Base-by-base conservation (phyloP, 306 rosid genomes). In the Gleditsia sinensis region DNA sequence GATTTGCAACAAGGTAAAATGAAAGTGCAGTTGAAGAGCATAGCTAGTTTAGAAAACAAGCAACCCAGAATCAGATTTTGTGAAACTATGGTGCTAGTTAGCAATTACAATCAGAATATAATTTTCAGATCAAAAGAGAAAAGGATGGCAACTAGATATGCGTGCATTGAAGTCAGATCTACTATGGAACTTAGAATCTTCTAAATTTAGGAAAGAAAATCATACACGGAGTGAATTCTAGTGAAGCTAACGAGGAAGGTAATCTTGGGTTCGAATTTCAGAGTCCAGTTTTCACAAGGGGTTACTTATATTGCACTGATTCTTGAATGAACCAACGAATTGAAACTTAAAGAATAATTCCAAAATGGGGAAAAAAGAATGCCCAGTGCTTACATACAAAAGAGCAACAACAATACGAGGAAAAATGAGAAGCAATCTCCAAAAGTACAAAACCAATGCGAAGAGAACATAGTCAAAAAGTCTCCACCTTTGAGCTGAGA, bases 151-250 rank as follows among this genome's bases (percentile, higher is more conserved):
- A 28, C 13, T 28, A 59, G 49, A 34, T 70, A 50, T 9, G 61
- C 16, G 39, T 19, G 61, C 77, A 74, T 33, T 74, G 80, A 57
- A 39, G 76, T 61, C 82, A 83, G 90, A 86, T 86, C 87, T 78
- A 83, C 69, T 33, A 63, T 50, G 71, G 16, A 63, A 54, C 51
- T n/a, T 19, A 51, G 74, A 49, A 69, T 39, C 75, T 21, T 27
- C 37, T 14, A 25, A 46, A 37, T 14, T 60, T 42, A 9, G 1
- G 12, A 25, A 55, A 28, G 19, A 64, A 56, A 63, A 12, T 17
- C 42, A 48, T 14, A 67, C 63, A 69, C 11, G 36, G 33, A 23
- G 48, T 19, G 61, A 59, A 36, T 27, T 62, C 74, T 32, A 78
- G 59, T 27, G 78, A 54, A 63, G 78, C 62, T 39, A 51, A 63